Percentiles rank a stretch among this genome's conserved stretches.
Conservation (phyloP, 345 rosid species). For the Arabis hirsuta region DNA sequence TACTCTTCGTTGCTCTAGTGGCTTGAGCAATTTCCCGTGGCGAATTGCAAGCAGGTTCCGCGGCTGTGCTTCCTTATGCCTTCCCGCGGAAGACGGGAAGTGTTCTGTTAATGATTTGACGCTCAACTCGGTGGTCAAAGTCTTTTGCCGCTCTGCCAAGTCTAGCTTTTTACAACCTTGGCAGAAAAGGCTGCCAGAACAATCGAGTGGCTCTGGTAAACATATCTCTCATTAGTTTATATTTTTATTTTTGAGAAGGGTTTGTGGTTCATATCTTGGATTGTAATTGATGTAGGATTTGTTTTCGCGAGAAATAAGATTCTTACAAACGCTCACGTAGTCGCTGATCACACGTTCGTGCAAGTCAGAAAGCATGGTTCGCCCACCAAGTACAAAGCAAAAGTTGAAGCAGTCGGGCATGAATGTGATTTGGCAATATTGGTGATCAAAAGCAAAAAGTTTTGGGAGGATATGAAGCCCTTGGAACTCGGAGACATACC, state of each 20-base stretch:
- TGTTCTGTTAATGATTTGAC: slow-evolving; percentile 52
- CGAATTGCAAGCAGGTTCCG: not conserved
- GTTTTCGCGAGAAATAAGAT: slow-evolving; percentile 57
- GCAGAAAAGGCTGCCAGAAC: slow-evolving; percentile 71
- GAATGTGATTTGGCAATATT: slow-evolving; percentile 83
- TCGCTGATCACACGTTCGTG: slow-evolving; percentile 72
- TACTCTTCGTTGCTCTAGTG: not conserved
- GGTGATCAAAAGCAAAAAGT: slow-evolving; percentile 47
- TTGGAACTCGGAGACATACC: slow-evolving; percentile 79
- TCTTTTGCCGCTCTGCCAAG: slow-evolving; percentile 60
- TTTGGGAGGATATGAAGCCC: slow-evolving; percentile 47
- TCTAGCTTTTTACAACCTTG: slow-evolving; percentile 69
- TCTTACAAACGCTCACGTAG: slow-evolving; percentile 85
- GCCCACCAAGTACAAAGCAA: slow-evolving; percentile 62
- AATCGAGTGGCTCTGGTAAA: slow-evolving; percentile 69
- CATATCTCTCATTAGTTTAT: not conserved
- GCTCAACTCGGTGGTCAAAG: slow-evolving; percentile 72
- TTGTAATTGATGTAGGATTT: slow-evolving; percentile 26
- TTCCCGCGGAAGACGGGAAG: not conserved
- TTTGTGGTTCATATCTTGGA: not conserved
- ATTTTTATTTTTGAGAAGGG: not conserved
- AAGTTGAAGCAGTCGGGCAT: slow-evolving; percentile 70
- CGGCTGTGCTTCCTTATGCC: not conserved
- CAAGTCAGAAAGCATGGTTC: slow-evolving; percentile 81
- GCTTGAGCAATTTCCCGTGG: not conserved